phyloP scores from a whole-genome alignment of 257 asterid genomes.

The Penstemon newberryi region DNA sequence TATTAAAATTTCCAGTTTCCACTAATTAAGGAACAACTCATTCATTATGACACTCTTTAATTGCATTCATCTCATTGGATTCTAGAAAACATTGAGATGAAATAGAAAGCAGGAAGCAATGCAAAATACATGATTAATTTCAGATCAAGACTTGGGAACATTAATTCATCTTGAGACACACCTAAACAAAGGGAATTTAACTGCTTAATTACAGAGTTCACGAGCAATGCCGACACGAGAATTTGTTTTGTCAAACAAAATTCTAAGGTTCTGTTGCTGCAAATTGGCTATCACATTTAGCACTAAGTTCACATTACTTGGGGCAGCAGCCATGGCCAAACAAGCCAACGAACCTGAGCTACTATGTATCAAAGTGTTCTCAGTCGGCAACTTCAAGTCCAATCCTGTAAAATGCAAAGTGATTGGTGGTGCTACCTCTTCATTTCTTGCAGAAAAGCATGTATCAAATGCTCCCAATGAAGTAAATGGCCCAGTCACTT shows the following conservation, averaged over 20 bases:
- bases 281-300: constrained; percentile 78
- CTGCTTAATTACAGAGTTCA: constrained; percentile 67
- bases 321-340: constrained; percentile 82
- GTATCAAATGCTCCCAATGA: constrained; percentile 84
- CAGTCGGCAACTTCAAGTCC: constrained; percentile 70
- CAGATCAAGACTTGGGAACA: too few species aligned
- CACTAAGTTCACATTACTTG: constrained; percentile 63
- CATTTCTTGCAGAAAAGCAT: constrained; percentile 64
- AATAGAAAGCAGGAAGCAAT: too few species aligned
- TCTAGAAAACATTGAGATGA: too few species aligned
- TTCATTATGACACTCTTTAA: too few species aligned
- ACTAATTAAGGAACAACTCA: too few species aligned
- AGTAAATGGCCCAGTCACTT: constrained; percentile 56
- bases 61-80: too few species aligned
- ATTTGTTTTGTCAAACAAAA: constrained; percentile 66
- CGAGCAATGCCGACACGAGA: constrained; percentile 79
- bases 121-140: too few species aligned
- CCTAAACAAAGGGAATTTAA: too few species aligned
- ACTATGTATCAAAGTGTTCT: constrained; percentile 81
- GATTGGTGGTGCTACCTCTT: constrained; percentile 55
- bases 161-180: too few species aligned
- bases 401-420: constrained; percentile 59
- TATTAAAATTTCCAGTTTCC: too few species aligned
- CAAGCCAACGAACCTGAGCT: constrained; percentile 79
- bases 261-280: constrained; percentile 91